Conservation (phyloP, 768 basidiomycete genomes). For the Psilocybe subaeruginosa region DNA sequence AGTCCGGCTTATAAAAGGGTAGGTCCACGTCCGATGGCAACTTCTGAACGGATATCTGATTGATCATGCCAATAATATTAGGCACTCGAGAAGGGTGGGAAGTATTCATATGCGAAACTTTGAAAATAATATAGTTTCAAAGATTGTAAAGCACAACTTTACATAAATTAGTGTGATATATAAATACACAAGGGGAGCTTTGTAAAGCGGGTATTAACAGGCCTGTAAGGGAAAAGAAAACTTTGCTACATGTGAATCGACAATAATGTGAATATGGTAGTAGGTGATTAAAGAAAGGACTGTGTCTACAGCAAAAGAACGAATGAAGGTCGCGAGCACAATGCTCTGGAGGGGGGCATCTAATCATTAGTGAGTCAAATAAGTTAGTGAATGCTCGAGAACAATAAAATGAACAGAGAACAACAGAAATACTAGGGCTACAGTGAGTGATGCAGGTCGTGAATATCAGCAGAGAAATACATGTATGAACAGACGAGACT, state of each 20-base stretch:
- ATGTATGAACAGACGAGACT: neutral
- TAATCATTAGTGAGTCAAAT: neutral
- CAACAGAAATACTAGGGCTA: constrained; percentile 15
- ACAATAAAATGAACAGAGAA: neutral
- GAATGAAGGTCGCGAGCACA: neutral
- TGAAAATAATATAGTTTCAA: neutral
- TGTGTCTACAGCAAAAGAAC: constrained; percentile 14
- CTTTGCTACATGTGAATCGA: constrained; percentile 3
- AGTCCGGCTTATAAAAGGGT: constrained; percentile 13
- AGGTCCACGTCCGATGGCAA: neutral
- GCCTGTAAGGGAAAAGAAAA: neutral
- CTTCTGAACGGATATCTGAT: neutral
- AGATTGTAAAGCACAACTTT: neutral
- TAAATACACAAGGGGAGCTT: constrained; percentile 21
- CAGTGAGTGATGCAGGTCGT: constrained; percentile 10
- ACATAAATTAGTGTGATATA: constrained; percentile 18
- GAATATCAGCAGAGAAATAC: constrained; percentile 1
- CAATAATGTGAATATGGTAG: constrained; percentile 10
- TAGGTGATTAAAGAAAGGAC: constrained; percentile 10
- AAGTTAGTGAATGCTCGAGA: constrained; percentile 5
- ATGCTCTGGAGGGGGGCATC: neutral
- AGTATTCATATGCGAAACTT: constrained; percentile 29
- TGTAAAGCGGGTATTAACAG: constrained; percentile 8
- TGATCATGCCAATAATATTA: constrained; percentile 5
- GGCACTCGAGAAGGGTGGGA: constrained; percentile 35